A percentile compares a stretch with the other conserved stretches of the same genome.
Evolutionary conservation across 2,329 filamentous ascomycete species (phyloP).

Genomic region (Lachnellula occidentalis): DNA sequence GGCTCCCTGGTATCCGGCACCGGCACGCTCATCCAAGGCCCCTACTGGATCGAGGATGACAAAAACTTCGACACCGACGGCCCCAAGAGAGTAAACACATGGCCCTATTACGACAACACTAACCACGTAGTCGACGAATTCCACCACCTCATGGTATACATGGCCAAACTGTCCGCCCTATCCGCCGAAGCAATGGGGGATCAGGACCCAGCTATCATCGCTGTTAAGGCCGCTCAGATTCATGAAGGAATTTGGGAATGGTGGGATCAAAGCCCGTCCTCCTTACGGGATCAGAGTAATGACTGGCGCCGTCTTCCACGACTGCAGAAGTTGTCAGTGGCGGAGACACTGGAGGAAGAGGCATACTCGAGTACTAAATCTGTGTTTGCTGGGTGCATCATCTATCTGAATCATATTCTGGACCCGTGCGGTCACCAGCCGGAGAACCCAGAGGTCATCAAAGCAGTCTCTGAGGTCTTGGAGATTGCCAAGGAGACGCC

Average conservation of each 20-base stretch:
- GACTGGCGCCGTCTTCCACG: constrained; percentile 26
- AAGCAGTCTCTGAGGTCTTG: constrained; percentile 24
- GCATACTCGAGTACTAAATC: constrained; percentile 27
- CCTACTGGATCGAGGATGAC: constrained; percentile 27
- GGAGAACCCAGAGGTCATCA: constrained; percentile 19
- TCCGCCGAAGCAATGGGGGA: constrained; percentile 25
- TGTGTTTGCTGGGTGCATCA: constrained; percentile 25
- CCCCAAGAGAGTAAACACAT: constrained; percentile 4
- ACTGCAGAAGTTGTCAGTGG: constrained; percentile 23
- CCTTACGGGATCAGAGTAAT: constrained; percentile 23
- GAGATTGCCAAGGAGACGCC: constrained; percentile 28
- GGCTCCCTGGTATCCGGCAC: constrained; percentile 24
- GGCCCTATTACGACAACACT: constrained; percentile 28
- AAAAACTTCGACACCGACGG: constrained; percentile 1
- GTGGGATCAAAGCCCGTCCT: constrained; percentile 23
- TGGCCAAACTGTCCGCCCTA: constrained; percentile 26
- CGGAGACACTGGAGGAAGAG: constrained; percentile 28
- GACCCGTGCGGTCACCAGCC: constrained; percentile 21
- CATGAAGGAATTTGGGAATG: constrained; percentile 20
- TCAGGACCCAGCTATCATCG: constrained; percentile 16
- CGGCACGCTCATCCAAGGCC: constrained; percentile 26
- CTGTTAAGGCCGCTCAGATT: constrained; percentile 14
- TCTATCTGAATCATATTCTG: constrained; percentile 28
- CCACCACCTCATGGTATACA: constrained; percentile 27
- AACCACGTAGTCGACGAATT: constrained; percentile 25